Base-by-base conservation (phyloP, 192 early-diverging fungal species). In the Gaertneriomyces semiglobifer region DNA sequence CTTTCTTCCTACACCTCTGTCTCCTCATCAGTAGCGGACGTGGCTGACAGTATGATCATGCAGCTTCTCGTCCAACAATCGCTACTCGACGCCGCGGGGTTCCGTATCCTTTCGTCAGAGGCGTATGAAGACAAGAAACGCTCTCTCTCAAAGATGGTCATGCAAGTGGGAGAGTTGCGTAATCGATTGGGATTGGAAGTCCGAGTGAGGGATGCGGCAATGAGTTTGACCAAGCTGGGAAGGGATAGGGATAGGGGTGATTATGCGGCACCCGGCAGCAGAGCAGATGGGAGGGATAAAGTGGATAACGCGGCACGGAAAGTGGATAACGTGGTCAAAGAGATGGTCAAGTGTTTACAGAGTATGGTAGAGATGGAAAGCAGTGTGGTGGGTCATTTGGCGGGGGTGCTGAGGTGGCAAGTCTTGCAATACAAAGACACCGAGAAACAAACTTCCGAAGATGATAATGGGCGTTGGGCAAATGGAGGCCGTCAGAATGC, bases 361-460 rank as follows among this genome's bases (percentile, higher is more conserved):
- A 62, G 65, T 44, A 53, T 81, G 14, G 62, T 77, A 60, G 72
- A 81, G 6, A 67, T 71, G 12, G 81, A 83, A 63, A 64, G 77
- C n/a, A 56, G 53, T 11, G 69, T 83, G 5, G 48, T 83, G 4
- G 76, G 74, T 58, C 81, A 83, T 59, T 58, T 81, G 9, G 62
- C 69, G 8, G 73, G 62, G 0, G 71, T 73, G 16, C 62, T 83
- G 14, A 42, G 74, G 43, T 78, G 63, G 63, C 44, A 63, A n/a
- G 76, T 58, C 6, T 56, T 55, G 56, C 11, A 40, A 6, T 39
- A 70, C 39, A 66, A 40, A 33, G 25, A 33, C 25, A 33, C 25
- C 1, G 25, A 33, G 25, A 33, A 50, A 50, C 48, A 12, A 50
- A 2, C 1, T 50, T 0, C 18, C 3, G 48, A n/a, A n/a, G 48